These are phyloP conservation scores for Lasiodiplodia sp. DNA, from an alignment of 2,329 filamentous ascomycete genomes.

Conservation along the genomic window DNA sequence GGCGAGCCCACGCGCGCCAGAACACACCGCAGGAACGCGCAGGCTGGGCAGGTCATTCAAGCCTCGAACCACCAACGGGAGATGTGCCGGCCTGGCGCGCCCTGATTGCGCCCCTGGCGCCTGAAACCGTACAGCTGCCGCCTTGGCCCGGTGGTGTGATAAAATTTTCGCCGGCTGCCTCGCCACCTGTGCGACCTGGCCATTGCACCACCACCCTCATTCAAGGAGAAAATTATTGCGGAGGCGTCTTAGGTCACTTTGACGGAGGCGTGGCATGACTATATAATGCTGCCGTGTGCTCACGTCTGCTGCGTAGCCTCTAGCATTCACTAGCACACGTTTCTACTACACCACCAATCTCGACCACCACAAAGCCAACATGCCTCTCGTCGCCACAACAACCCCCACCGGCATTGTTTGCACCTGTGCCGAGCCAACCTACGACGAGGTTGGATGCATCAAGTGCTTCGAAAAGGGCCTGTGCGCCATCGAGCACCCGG, in stretches of 20 bases:
- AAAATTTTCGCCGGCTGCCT: conserved; percentile 2
- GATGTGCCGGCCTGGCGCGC: conserved; percentile 22
- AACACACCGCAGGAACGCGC: conserved; percentile 14
- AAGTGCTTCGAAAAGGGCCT: conserved; percentile 27
- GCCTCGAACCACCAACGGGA: conserved; percentile 30
- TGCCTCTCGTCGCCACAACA: conserved; percentile 6
- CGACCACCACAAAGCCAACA: background rate
- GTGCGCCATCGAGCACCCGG: conserved; percentile 25
- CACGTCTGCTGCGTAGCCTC: conserved; percentile 17
- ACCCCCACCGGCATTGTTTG: conserved; percentile 25
- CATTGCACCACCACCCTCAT: conserved; percentile 17
- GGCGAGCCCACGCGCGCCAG: background rate
- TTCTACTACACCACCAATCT: background rate
- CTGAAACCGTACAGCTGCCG: conserved; percentile 11
- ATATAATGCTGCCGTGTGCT: conserved; percentile 7
- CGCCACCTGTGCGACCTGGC: conserved; percentile 18
- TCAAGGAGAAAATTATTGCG: conserved; percentile 6
- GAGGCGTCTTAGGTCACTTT: conserved; percentile 10
- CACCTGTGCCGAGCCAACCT: conserved; percentile 27
- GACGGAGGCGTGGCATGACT: conserved; percentile 3
- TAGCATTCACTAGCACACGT: conserved; percentile 15
- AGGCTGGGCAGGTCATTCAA: conserved; percentile 23
- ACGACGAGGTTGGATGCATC: conserved; percentile 29
- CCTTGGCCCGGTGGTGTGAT: conserved; percentile 26
- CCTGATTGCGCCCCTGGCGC: conserved; percentile 12